A percentile compares a stretch with the other conserved stretches of the same genome.
Evolutionary conservation across 1,284 basidiomycete genomes (phyloP).

Genomic region (Tremellales sp.): DNA sequence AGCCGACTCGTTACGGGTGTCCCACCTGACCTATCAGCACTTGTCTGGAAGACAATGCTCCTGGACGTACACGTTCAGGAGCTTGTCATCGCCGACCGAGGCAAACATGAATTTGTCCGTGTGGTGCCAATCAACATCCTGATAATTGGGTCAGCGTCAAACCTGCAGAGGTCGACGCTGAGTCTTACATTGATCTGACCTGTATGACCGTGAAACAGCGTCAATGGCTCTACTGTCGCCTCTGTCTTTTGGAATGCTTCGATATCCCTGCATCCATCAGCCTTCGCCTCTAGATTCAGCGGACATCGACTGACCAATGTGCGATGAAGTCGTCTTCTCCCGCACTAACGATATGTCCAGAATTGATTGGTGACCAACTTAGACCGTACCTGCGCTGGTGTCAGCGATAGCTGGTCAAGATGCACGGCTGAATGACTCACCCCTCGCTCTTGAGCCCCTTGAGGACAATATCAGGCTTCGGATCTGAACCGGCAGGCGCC

Average conservation of each 20-base stretch:
- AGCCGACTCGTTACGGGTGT: slow-evolving; percentile 65
- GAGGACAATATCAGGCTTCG: slow-evolving; percentile 85
- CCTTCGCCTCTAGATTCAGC: not conserved
- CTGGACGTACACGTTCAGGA: slow-evolving; percentile 75
- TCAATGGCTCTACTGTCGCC: slow-evolving; percentile 71
- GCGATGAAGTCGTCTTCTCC: slow-evolving; percentile 96
- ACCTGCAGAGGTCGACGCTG: not conserved
- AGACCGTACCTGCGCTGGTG: slow-evolving; percentile 77
- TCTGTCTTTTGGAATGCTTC: slow-evolving; percentile 81
- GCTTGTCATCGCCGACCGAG: slow-evolving; percentile 95
- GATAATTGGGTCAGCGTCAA: slow-evolving; percentile 10
- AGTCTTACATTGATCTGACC: slow-evolving; percentile 83
- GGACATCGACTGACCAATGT: slow-evolving; percentile 64
- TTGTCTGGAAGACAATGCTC: not conserved
- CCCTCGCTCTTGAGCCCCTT: slow-evolving; percentile 91
- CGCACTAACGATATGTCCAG: slow-evolving; percentile 83
- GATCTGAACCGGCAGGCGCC: slow-evolving; percentile 75
- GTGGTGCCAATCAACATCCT: slow-evolving; percentile 97
- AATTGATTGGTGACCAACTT: slow-evolving; percentile 79
- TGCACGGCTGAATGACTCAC: slow-evolving; percentile 52
- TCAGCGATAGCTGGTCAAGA: slow-evolving; percentile 11
- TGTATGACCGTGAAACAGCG: slow-evolving; percentile 79
- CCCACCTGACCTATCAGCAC: slow-evolving; percentile 66
- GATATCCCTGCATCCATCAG: slow-evolving; percentile 63
- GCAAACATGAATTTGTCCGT: slow-evolving; percentile 81